Evolutionary conservation across 106 monocot genomes (phyloP).

Genomic region (Dendrobium huoshanense): DNA sequence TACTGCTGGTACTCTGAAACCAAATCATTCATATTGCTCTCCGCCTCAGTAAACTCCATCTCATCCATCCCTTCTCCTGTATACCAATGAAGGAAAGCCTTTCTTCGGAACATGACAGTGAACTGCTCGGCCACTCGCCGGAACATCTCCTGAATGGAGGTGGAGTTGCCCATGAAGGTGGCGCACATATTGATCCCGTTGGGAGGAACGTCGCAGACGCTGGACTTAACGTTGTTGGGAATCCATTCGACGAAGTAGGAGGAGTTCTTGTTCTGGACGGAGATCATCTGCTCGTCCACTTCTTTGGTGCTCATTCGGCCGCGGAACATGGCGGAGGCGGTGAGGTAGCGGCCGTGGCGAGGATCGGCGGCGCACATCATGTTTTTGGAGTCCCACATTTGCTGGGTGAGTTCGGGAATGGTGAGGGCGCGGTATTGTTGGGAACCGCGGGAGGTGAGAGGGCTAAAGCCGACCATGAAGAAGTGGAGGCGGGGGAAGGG

Average conservation of each 20-base stretch:
- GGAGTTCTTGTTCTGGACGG: constrained; percentile 60
- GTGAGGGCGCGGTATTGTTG: constrained; percentile 62
- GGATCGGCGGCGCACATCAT: constrained; percentile 77
- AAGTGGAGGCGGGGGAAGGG: constrained; percentile 76
- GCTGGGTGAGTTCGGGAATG: constrained; percentile 64
- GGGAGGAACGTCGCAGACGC: constrained; percentile 53
- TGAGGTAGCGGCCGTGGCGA: constrained; percentile 64
- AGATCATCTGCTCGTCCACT: constrained; percentile 41
- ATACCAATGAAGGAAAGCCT: constrained; percentile 79
- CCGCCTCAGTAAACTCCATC: constrained; percentile 74
- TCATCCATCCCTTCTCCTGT: constrained; percentile 73
- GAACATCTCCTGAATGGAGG: constrained; percentile 47
- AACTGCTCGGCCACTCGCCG: constrained; percentile 64
- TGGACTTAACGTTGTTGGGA: constrained; percentile 79
- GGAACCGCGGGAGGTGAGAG: constrained; percentile 58
- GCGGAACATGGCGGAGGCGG: constrained; percentile 16
- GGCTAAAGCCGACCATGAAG: constrained; percentile 71
- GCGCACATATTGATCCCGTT: constrained; percentile 17
- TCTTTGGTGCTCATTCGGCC: constrained; percentile 14
- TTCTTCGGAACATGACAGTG: constrained; percentile 66
- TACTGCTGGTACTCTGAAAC: constrained; percentile 40
- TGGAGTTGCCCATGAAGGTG: constrained; percentile 18
- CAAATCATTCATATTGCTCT: constrained; percentile 68
- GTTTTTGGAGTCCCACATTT: constrained; percentile 76
- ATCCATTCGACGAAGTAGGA: constrained; percentile 78